Conservation (phyloP, 805 yeast genomes). For the Wickerhamiella qilinensis region DNA sequence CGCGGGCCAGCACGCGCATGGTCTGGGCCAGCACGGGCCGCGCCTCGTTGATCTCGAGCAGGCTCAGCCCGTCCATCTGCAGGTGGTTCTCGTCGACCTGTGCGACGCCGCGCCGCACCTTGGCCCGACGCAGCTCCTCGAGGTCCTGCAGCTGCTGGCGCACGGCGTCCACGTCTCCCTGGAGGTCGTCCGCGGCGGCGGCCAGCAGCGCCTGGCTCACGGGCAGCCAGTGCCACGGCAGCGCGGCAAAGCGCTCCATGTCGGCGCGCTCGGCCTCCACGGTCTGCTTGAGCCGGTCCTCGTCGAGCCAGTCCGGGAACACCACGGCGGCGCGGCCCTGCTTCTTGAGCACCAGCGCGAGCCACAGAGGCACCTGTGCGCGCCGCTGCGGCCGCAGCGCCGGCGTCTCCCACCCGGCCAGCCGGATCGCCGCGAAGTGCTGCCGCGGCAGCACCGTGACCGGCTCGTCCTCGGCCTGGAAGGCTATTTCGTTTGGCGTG, state of each 20-base stretch:
- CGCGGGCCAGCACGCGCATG: slow-evolving; percentile 69
- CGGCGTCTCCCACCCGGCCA: slow-evolving; percentile 50
- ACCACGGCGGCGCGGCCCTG: slow-evolving; percentile 77
- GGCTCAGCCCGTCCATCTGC: slow-evolving; percentile 64
- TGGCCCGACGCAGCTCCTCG: slow-evolving; percentile 65
- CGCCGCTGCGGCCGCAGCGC: slow-evolving; percentile 51
- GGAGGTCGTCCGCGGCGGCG: slow-evolving; percentile 63
- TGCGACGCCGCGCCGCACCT: slow-evolving; percentile 63
- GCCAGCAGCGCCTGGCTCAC: slow-evolving; percentile 51
- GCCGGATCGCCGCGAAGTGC: slow-evolving; percentile 43
- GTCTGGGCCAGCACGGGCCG: slow-evolving; percentile 66
- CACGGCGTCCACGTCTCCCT: slow-evolving; percentile 54
- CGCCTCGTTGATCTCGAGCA: slow-evolving; percentile 75
- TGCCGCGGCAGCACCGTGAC: slow-evolving; percentile 69
- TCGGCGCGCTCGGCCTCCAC: slow-evolving; percentile 51
- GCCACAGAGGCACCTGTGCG: slow-evolving; percentile 67
- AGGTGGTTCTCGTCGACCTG: slow-evolving; percentile 71
- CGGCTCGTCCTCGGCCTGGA: slow-evolving; percentile 65
- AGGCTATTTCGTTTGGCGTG: slow-evolving; percentile 45
- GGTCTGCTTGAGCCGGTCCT: slow-evolving; percentile 34
- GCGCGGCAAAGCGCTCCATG: slow-evolving; percentile 34
- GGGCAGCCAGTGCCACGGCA: slow-evolving; percentile 88
- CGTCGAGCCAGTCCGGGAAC: slow-evolving; percentile 71
- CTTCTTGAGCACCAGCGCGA: slow-evolving; percentile 64
- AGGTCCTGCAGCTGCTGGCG: slow-evolving; percentile 65